Evolutionary conservation across 1,284 basidiomycete species (phyloP).

Genomic region (Cystobasidiaceae sp.): DNA sequence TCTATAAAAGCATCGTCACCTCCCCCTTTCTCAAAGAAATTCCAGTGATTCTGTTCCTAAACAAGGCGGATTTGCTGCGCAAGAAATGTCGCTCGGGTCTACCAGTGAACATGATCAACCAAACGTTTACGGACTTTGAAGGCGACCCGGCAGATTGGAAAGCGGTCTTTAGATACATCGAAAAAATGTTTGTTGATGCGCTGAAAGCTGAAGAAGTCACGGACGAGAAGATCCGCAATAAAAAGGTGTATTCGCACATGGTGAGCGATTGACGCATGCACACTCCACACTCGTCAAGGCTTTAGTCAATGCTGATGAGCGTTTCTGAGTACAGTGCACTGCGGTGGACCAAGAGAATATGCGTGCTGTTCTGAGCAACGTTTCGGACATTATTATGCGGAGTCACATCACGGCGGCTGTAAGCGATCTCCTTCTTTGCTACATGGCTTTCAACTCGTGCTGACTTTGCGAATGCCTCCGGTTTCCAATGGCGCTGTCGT

Average conservation of each 20-base stretch:
- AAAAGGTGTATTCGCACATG: slow-evolving; percentile 27
- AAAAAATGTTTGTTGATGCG: slow-evolving; percentile 18
- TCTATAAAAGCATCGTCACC: slow-evolving; percentile 57
- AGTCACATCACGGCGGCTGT: slow-evolving; percentile 15
- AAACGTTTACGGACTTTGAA: slow-evolving; percentile 12
- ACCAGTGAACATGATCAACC: slow-evolving; percentile 12
- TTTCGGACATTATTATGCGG: slow-evolving; percentile 14
- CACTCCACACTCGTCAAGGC: not conserved
- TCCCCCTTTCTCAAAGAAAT: slow-evolving; percentile 88
- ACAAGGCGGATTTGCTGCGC: slow-evolving; percentile 54
- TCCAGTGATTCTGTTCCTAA: slow-evolving; percentile 89
- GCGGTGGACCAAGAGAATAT: slow-evolving; percentile 20
- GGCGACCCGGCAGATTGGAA: slow-evolving; percentile 28
- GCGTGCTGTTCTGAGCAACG: slow-evolving; percentile 14
- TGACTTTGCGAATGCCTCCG: not conserved
- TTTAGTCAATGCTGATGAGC: not conserved
- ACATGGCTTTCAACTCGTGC: not conserved
- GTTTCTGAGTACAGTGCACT: slow-evolving; percentile 18
- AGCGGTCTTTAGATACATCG: slow-evolving; percentile 25
- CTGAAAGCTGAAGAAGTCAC: slow-evolving; percentile 4
- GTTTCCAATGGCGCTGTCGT: not conserved
- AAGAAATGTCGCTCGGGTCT: slow-evolving; percentile 18
- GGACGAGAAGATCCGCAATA: slow-evolving; percentile 11
- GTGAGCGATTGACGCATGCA: slow-evolving; percentile 31
- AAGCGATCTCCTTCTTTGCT: not conserved